phyloP scores from a whole-genome alignment of 371 early-diverging fungal genomes.

The Funneliformis caledonium region DNA sequence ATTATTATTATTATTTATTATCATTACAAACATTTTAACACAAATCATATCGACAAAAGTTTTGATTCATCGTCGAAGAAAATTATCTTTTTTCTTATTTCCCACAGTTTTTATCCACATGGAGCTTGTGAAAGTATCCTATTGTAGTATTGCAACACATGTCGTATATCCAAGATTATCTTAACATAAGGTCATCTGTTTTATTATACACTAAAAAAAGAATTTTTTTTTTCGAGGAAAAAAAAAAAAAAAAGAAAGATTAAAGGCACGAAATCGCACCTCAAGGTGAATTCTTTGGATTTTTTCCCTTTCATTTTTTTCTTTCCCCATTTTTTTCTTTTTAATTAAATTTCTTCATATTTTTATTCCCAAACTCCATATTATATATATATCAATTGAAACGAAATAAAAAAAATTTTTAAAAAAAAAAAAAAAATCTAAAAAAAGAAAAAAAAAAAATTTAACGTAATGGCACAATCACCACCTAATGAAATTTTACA shows the following conservation, averaged over 20 bases:
- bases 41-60: too few species aligned
- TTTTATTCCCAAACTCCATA: neutral
- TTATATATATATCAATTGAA: neutral
- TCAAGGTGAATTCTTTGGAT: neutral
- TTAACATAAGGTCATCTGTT: neutral
- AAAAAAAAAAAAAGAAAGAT: neutral
- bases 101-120: slow-evolving; percentile 7
- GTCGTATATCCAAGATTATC: slow-evolving; percentile 15
- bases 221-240: neutral
- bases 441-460: too few species aligned
- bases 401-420: too few species aligned
- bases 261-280: neutral
- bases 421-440: too few species aligned
- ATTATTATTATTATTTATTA: too few species aligned
- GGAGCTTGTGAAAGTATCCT: slow-evolving; percentile 3
- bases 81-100: too few species aligned
- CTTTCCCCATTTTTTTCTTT: neutral
- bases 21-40: too few species aligned
- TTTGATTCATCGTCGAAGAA: too few species aligned
- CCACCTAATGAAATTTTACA: slow-evolving; percentile 3
- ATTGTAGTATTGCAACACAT: slow-evolving; percentile 1
- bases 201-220: too few species aligned
- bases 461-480: neutral
- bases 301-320: neutral
- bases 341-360: neutral